These are phyloP conservation scores for Graphilbum fragrans DNA, from an alignment of 2,329 filamentous ascomycete genomes.

Conservation along the genomic window DNA sequence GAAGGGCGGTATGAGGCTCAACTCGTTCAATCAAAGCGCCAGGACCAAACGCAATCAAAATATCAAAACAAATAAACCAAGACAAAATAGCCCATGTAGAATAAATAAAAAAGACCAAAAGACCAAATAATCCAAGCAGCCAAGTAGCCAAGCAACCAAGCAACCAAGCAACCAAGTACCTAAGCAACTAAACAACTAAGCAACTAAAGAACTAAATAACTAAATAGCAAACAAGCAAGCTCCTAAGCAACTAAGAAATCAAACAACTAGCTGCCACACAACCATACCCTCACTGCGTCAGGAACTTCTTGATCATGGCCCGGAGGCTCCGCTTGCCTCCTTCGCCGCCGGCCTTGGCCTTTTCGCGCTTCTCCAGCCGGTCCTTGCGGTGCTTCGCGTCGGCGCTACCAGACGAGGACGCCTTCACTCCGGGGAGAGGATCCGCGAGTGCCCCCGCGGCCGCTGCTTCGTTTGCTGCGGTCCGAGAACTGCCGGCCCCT, in stretches of 20 bases:
- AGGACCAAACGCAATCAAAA: neutral
- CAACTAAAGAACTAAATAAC: no score
- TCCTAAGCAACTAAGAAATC: no score
- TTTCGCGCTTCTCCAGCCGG: slow-evolving; percentile 10
- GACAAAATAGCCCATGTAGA: neutral
- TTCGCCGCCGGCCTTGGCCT: slow-evolving; percentile 7
- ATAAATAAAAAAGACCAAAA: no score
- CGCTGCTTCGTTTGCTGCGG: neutral
- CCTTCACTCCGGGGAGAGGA: neutral
- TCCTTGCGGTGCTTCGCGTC: slow-evolving; percentile 9
- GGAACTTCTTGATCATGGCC: slow-evolving; percentile 9
- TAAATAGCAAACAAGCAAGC: no score
- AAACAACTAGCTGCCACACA: no score
- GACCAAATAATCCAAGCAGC: no score
- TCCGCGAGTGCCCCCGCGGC: neutral
- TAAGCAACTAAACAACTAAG: no score
- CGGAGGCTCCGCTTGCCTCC: slow-evolving; percentile 9
- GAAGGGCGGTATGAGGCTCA: no score
- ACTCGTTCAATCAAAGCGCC: no score
- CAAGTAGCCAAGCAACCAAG: no score
- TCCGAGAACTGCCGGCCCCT: neutral
- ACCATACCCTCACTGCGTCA: neutral
- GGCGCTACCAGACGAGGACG: neutral
- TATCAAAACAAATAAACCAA: neutral
- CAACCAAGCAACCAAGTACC: no score